Percentiles rank a stretch among this genome's conserved stretches.
Conservation (phyloP, 768 basidiomycete species). For the Clitopilus passeckerianus region DNA sequence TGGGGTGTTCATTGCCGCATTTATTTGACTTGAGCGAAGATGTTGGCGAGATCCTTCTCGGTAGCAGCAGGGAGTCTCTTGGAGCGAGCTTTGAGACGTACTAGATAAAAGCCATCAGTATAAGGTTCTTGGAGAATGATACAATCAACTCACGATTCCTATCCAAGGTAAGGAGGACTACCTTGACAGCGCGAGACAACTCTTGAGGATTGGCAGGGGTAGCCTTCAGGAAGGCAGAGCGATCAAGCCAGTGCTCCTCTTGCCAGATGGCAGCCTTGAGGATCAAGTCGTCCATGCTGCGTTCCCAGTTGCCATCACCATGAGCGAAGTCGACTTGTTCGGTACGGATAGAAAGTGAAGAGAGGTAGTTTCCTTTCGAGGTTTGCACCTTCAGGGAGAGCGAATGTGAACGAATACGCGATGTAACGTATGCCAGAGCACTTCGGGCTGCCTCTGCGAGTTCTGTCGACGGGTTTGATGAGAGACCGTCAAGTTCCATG, state of each 20-base stretch:
- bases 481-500: slow-evolving; percentile 95
- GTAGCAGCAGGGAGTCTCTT: slow-evolving; percentile 80
- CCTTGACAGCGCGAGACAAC: slow-evolving; percentile 56
- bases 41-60: slow-evolving; percentile 77
- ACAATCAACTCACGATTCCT: slow-evolving; percentile 67
- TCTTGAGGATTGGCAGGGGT: slow-evolving; percentile 29
- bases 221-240: slow-evolving; percentile 63
- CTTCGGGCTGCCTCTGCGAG: slow-evolving; percentile 72
- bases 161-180: slow-evolving; percentile 87
- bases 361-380: slow-evolving; percentile 89
- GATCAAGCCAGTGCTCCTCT: slow-evolving; percentile 86
- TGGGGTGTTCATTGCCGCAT: slow-evolving; percentile 22
- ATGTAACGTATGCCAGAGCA: slow-evolving; percentile 72
- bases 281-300: slow-evolving; percentile 94
- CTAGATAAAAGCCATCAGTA: slow-evolving; percentile 31
- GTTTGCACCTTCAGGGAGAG: slow-evolving; percentile 91
- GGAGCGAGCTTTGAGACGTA: slow-evolving; percentile 87
- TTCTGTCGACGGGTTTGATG: slow-evolving; percentile 46
- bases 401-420: slow-evolving; percentile 69
- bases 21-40: slow-evolving; percentile 39
- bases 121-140: slow-evolving; percentile 4
- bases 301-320: slow-evolving; percentile 39
- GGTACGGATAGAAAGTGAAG: slow-evolving; percentile 73
- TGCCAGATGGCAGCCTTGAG: slow-evolving; percentile 93
- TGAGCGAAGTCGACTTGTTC: slow-evolving; percentile 74